phyloP scores from a whole-genome alignment of 441 rosid genomes.

The Syzygium malaccense region DNA sequence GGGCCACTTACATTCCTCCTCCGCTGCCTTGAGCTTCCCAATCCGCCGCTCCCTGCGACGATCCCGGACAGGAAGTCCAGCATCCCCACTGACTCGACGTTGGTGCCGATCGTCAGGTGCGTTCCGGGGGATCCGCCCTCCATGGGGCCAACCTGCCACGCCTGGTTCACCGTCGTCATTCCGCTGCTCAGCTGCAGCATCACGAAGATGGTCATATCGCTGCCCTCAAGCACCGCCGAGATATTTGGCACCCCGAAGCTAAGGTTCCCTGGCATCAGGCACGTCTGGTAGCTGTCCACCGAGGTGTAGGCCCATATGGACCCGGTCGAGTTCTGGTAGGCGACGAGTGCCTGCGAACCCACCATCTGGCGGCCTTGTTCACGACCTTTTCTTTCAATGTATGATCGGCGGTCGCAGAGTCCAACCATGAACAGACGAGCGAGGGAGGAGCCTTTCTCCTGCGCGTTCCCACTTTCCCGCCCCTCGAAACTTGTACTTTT shows the following conservation, averaged over 20 bases:
- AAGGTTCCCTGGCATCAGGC: not conserved
- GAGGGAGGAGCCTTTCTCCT: not conserved
- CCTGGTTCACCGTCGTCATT: not conserved
- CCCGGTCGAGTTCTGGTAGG: not conserved
- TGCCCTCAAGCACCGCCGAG: not conserved
- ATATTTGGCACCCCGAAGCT: not conserved
- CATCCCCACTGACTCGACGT: not conserved
- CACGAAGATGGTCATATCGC: conserved; percentile 7
- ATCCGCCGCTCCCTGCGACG: not conserved
- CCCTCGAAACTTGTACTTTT: not conserved
- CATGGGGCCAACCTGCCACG: conserved; percentile 5
- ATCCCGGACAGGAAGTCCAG: not conserved
- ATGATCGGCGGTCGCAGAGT: not conserved
- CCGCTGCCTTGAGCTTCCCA: not conserved
- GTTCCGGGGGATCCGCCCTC: not conserved
- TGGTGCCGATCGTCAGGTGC: not conserved
- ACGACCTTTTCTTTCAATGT: not conserved
- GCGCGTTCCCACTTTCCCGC: not conserved
- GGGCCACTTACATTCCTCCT: conserved; percentile 5
- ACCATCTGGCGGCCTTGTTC: not conserved
- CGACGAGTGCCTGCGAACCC: conserved; percentile 7
- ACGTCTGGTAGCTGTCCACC: not conserved
- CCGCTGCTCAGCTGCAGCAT: not conserved
- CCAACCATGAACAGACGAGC: not conserved
- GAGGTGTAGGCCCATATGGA: not conserved